Percentiles rank a stretch among this genome's conserved stretches.
Conservation (phyloP, 176 grass and related monocot genomes). For the Neostapfia colusana region DNA sequence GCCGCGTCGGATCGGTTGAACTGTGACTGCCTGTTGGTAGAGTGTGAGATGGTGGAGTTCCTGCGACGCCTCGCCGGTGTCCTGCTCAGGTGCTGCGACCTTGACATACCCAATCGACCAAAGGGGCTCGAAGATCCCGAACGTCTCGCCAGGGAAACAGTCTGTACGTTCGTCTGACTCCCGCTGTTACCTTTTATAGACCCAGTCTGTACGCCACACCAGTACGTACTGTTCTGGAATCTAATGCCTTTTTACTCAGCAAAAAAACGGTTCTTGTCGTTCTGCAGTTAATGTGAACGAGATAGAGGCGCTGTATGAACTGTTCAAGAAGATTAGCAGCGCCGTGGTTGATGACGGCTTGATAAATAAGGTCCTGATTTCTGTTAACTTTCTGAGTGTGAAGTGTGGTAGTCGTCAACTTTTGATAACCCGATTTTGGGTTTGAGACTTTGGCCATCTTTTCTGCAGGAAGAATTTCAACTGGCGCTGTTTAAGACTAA, state of each 20-base stretch:
- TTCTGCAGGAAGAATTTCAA: slow-evolving; percentile 73
- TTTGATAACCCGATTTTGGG: not conserved
- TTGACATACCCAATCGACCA: slow-evolving; percentile 59
- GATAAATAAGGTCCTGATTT: slow-evolving; percentile 64
- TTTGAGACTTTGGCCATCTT: slow-evolving; percentile 26
- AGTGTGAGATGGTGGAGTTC: slow-evolving; percentile 63
- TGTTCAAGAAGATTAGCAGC: slow-evolving; percentile 91
- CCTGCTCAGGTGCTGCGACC: slow-evolving; percentile 67
- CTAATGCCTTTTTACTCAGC: slow-evolving; percentile 1
- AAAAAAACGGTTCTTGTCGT: not conserved
- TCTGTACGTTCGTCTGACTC: slow-evolving; percentile 55
- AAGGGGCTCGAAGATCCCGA: slow-evolving; percentile 69
- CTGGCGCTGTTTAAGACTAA: slow-evolving; percentile 81
- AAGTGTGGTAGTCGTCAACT: not conserved
- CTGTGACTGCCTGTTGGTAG: slow-evolving; percentile 18
- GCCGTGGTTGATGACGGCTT: slow-evolving; percentile 80
- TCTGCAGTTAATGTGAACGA: slow-evolving; percentile 79
- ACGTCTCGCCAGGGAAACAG: slow-evolving; percentile 71
- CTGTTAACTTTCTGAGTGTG: not conserved
- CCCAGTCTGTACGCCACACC: not conserved
- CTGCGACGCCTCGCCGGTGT: slow-evolving; percentile 46
- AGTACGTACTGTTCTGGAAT: slow-evolving; percentile 9
- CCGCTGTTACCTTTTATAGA: slow-evolving; percentile 8
- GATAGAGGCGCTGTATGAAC: slow-evolving; percentile 84
- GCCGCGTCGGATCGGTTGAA: slow-evolving; percentile 37